Base-by-base conservation (phyloP, 2,329 filamentous ascomycete genomes). In the Penicillium sp. region DNA sequence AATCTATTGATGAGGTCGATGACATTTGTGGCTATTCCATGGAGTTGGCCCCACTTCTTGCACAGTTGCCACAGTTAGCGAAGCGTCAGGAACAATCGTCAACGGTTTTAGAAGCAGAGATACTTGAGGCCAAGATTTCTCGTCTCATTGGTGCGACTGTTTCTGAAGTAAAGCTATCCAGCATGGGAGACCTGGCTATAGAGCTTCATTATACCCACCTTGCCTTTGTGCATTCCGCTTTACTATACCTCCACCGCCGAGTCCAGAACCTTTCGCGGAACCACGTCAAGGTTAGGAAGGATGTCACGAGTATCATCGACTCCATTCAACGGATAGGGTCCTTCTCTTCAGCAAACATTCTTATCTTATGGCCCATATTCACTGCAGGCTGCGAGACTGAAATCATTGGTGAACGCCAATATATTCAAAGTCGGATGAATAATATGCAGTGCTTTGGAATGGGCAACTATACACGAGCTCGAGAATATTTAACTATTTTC, bases 331-430 rank as follows among this genome's bases (percentile, higher is more conserved):
- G 52, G 1, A 66, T 71, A 6, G 52, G 55, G 7, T 57, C 64
- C 0, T 58, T 58, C n/a, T 72, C 69, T 1, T 54, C 59, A 0
- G 64, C 67, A 5, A 72, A 69, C 37, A 69, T 70, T 13, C 53
- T 70, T 3, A 66, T 70, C 7, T 57, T 71, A 1, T 72, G 70
- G 69, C 70, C 70, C 0, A 59, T 71, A n/a, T 72, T 72, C n/a
- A 72, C 61, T 31, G 67, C 60, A 5, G 70, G 69, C 1, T 72
- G 69, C 50, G 70, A 70, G 46, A 70, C 64, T 1, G 56, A 64
- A 31, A 45, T 58, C 11, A 14, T 13, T 3, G 50, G 37, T 1
- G 63, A 70, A 43, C 60, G 65, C 1, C 27, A 58, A 0, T 46
- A 57, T 14, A 65, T 70, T 43, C 57, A 68, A 41, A 49, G 50